phyloP scores from a whole-genome alignment of 208 protist genomes.

The Trypanosoma platydactyli region DNA sequence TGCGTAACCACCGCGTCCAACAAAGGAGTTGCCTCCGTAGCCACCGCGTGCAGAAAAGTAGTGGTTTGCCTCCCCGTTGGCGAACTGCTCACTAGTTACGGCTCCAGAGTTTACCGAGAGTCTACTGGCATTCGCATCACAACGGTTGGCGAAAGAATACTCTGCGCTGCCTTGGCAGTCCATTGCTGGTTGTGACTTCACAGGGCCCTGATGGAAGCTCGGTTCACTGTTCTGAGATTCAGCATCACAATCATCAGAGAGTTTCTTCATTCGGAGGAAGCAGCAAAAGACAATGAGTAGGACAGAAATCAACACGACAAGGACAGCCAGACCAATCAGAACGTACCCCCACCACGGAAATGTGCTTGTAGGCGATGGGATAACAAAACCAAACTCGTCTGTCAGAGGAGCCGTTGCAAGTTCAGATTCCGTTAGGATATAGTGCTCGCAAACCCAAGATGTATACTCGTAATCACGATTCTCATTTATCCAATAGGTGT shows the following conservation, averaged over 20 bases:
- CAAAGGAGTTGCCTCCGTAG: too few relatives aligned
- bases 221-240: conserved; percentile 17
- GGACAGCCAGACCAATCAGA: conserved; percentile 17
- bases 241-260: conserved; percentile 28
- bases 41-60: too few relatives aligned
- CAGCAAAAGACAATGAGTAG: conserved; percentile 52
- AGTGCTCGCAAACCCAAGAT: conserved; percentile 64
- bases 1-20: too few relatives aligned
- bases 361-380: not conserved
- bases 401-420: conserved; percentile 13
- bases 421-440: conserved; percentile 54
- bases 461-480: conserved; percentile 40
- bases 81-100: too few relatives aligned
- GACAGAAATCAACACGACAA: conserved; percentile 35
- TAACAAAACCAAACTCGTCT: conserved; percentile 12
- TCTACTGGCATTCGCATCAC: too few relatives aligned
- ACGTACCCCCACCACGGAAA: conserved; percentile 63
- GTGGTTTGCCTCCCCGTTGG: too few relatives aligned
- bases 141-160: too few relatives aligned
- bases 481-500: conserved; percentile 42
- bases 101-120: too few relatives aligned
- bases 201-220: conserved; percentile 51
- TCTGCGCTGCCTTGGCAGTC: conserved; percentile 3
- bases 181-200: conserved; percentile 40
- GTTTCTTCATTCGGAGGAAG: conserved; percentile 34